Evolutionary conservation across 2,329 filamentous ascomycete species (phyloP).

Genomic region (Fusarium austroafricanum): DNA sequence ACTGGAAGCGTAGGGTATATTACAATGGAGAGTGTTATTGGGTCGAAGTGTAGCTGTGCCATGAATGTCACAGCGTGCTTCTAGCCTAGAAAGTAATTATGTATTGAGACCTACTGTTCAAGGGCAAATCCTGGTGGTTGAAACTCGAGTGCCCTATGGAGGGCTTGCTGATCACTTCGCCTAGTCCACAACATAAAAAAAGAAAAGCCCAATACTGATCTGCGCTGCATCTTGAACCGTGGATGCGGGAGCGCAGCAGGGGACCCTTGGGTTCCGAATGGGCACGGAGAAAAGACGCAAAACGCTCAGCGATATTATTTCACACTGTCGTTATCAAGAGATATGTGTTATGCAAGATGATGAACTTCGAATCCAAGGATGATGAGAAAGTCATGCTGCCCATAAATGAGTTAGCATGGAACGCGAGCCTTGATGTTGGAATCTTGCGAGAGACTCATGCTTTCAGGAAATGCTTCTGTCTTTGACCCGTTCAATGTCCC

Average conservation of each 20-base stretch:
- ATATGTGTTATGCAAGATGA: background rate
- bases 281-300: constrained; percentile 18
- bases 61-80: constrained; percentile 4
- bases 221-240: constrained; percentile 37
- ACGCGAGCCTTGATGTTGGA: background rate
- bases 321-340: background rate
- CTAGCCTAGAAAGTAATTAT: background rate
- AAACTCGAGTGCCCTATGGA: background rate
- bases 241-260: constrained; percentile 31
- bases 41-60: background rate
- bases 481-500: constrained; percentile 6
- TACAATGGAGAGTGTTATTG: constrained; percentile 12
- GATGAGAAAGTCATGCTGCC: constrained; percentile 6
- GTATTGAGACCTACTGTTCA: background rate
- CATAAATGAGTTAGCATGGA: constrained; percentile 1
- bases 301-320: constrained; percentile 11
- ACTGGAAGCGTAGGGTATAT: constrained; percentile 12
- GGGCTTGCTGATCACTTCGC: constrained; percentile 15
- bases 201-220: constrained; percentile 29
- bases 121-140: background rate
- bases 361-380: background rate
- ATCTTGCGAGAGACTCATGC: background rate
- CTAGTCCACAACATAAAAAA: constrained; percentile 14
- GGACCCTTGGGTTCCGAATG: constrained; percentile 23
- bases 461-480: background rate